These are phyloP conservation scores for Canavalia gladiata DNA, from an alignment of 306 rosid genomes.

Conservation along the genomic window DNA sequence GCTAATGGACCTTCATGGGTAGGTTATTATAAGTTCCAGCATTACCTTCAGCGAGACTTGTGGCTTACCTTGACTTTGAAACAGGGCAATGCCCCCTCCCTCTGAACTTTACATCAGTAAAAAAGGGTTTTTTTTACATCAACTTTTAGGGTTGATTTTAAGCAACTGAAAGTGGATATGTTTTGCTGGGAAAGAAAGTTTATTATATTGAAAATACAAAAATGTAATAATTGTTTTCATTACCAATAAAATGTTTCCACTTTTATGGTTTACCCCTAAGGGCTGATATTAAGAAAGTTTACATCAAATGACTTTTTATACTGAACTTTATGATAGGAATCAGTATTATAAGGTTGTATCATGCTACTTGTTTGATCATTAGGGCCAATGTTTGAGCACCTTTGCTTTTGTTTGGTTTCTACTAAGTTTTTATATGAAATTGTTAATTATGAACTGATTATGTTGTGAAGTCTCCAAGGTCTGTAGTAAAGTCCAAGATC, in stretches of 20 bases:
- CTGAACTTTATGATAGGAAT: not conserved
- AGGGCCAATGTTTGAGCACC: slow-evolving; percentile 13
- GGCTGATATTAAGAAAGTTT: not conserved
- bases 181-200: no score
- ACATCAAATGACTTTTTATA: not conserved
- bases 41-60: not conserved
- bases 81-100: not conserved
- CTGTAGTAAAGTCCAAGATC: not conserved
- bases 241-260: no score
- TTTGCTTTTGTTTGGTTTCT: slow-evolving; percentile 28
- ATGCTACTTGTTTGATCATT: not conserved
- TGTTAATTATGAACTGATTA: not conserved
- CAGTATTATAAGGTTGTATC: not conserved
- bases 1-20: not conserved
- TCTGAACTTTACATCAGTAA: not conserved
- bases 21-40: not conserved
- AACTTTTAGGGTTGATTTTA: no score
- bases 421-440: not conserved
- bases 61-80: not conserved
- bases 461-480: not conserved
- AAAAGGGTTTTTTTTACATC: no score
- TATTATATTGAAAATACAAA: no score
- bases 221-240: no score
- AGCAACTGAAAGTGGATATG: no score
- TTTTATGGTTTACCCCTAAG: no score